Evolutionary conservation across 345 rosid species (phyloP).

Genomic region (Brassica juncea): DNA sequence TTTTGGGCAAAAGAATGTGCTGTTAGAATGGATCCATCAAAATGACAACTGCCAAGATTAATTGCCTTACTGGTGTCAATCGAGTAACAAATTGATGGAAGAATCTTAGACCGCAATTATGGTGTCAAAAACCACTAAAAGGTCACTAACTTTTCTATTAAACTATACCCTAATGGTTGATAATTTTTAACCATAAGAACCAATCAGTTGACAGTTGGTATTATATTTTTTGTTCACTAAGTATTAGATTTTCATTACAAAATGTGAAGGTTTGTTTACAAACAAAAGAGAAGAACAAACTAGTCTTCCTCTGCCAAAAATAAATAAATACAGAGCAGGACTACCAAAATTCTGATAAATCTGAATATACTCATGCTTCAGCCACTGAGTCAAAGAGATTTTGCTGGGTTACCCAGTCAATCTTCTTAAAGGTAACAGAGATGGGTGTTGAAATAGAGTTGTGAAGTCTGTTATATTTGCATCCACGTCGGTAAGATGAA

Average conservation of each 20-base stretch:
- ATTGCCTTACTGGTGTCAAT: slow-evolving; percentile 24
- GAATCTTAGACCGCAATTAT: slow-evolving; percentile 62
- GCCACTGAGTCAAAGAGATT: too few relatives aligned
- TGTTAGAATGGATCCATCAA: slow-evolving; percentile 37
- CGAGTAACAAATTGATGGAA: slow-evolving; percentile 34
- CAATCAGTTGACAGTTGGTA: neutral
- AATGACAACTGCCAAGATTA: slow-evolving; percentile 33
- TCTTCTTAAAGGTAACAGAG: too few relatives aligned
- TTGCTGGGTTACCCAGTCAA: too few relatives aligned
- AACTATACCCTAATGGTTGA: neutral
- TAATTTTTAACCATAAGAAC: neutral
- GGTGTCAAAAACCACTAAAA: slow-evolving; percentile 22
- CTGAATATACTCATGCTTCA: too few relatives aligned
- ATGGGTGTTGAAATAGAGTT: too few relatives aligned
- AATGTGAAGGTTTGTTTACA: too few relatives aligned
- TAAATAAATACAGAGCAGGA: too few relatives aligned
- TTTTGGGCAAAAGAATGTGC: slow-evolving; percentile 22
- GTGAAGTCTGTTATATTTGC: neutral
- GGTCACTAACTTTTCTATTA: slow-evolving; percentile 23
- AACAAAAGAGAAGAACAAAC: too few relatives aligned
- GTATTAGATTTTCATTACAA: too few relatives aligned
- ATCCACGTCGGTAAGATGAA: neutral
- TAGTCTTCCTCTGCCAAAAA: too few relatives aligned
- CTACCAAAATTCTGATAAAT: too few relatives aligned
- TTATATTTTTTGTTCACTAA: neutral